phyloP scores from a whole-genome alignment of 495 filamentous ascomycete genomes.

The Lentithecium fluviatile region DNA sequence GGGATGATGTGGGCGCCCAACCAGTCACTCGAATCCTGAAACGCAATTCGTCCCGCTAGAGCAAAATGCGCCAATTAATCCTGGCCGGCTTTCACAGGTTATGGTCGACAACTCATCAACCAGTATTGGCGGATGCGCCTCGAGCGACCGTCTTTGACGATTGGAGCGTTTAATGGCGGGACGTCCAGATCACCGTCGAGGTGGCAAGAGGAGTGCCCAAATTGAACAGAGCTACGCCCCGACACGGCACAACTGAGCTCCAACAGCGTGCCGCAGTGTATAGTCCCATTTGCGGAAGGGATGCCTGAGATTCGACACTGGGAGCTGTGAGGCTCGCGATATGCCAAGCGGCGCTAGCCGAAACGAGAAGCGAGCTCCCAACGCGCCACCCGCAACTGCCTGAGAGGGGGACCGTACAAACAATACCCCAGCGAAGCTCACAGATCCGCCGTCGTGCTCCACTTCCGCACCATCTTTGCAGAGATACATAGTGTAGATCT shows the following conservation, averaged over 20 bases:
- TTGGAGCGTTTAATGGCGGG: constrained; percentile 26
- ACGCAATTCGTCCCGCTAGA: constrained; percentile 34
- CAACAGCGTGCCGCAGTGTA: too few species aligned
- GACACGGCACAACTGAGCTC: too few species aligned
- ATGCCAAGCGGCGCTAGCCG: background rate
- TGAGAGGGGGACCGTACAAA: constrained; percentile 8
- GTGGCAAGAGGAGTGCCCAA: constrained; percentile 1
- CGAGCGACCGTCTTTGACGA: constrained; percentile 5
- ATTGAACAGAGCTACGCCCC: background rate
- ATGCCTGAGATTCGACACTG: background rate
- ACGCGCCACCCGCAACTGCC: constrained; percentile 16
- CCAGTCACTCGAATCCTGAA: constrained; percentile 29
- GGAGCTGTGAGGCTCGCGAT: background rate
- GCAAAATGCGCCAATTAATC: constrained; percentile 23
- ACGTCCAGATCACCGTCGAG: background rate
- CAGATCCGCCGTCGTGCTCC: background rate
- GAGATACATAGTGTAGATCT: background rate
- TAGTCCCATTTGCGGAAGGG: background rate
- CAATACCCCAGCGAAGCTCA: background rate
- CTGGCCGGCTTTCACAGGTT: constrained; percentile 15
- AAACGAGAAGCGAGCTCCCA: constrained; percentile 4
- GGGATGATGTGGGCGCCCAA: constrained; percentile 18
- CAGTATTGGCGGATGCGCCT: constrained; percentile 27
- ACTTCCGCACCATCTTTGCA: background rate
- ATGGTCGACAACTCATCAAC: constrained; percentile 35